Conservation (phyloP, 257 asterid genomes). For the Prunella vulgaris region DNA sequence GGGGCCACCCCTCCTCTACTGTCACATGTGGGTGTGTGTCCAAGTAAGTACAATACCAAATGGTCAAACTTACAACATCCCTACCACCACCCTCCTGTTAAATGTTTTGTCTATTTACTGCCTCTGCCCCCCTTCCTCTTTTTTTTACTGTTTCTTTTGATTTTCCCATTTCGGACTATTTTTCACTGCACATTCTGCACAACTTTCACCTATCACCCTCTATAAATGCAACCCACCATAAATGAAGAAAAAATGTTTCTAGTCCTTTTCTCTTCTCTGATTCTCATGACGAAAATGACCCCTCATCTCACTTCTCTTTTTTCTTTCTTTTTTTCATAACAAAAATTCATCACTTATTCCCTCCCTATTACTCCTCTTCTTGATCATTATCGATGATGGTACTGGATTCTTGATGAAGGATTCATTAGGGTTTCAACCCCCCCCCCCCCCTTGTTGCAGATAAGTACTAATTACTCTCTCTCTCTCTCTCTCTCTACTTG, state of each 20-base stretch:
- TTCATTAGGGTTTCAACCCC: conserved; percentile 24
- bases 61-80: conserved; percentile 33
- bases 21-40: conserved; percentile 13
- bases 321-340: neutral
- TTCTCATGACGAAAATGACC: conserved; percentile 61
- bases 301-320: conserved; percentile 17
- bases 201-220: conserved; percentile 16
- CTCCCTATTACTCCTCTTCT: neutral
- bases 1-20: conserved; percentile 17
- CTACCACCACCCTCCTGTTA: neutral
- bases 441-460: neutral
- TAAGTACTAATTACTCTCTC: neutral
- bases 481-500: neutral
- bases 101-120: conserved; percentile 18
- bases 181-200: conserved; percentile 32
- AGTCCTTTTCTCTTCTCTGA: conserved; percentile 56
- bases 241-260: conserved; percentile 5
- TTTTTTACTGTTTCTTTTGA: conserved; percentile 21
- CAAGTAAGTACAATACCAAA: conserved; percentile 21
- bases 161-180: conserved; percentile 21
- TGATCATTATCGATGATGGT: neutral
- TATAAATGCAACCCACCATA: conserved; percentile 19
- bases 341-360: too few relatives aligned
- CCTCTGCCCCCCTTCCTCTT: neutral
- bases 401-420: neutral